Base-by-base conservation (phyloP, 2,329 filamentous ascomycete species). In the Amphichorda felina region DNA sequence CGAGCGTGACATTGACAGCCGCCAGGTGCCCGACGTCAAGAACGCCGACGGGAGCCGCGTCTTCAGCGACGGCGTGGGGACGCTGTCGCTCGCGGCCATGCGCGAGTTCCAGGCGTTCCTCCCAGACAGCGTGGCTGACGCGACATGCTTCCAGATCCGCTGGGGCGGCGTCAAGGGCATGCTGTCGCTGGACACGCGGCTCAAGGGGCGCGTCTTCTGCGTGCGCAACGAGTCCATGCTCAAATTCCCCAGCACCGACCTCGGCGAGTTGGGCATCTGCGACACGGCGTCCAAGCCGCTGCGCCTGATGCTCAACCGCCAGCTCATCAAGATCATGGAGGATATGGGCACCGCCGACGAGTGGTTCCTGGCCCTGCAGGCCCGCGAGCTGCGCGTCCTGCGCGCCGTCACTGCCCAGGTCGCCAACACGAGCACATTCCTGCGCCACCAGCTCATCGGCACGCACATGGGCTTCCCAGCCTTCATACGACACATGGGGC, bases 271-370 rank as follows among this genome's bases (percentile, higher is more conserved):
- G 2, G 82, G 81, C 40, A 83, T 87, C 30, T 88, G 82, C 47
- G 81, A 80, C 32, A 68, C 74, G 29, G 77, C 75, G 0, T 75
- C 73, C 26, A 74, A 68, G 34, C 78, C 82, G 0, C 66, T 89
- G 6, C 72, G 72, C 0, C 64, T 88, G 44, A 72, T 77, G 14
- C 66, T 93, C 2, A 93, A 93, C 47, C 75, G 81, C 1, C 83
- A 84, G 43, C 65, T 88, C 41, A 86, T 93, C 57, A 93, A 93
- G 51, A 86, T 93, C 5, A 54, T 94, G 1, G 86, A 94, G 48
- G 86, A 93, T 43, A 75, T 89, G 53, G 68, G 70, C 0, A 75
- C 82, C 0, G 50, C 63, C 0, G 48, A 59, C 1, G 38, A 55
- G 0, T 79, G 72, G 51, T 89, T 94, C 43, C 49, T 80, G 9